Evolutionary conservation across 1,139 yeast genomes (phyloP), one percentile per base, ranked within the genome.

Genomic region (Diutina sp.): DNA sequence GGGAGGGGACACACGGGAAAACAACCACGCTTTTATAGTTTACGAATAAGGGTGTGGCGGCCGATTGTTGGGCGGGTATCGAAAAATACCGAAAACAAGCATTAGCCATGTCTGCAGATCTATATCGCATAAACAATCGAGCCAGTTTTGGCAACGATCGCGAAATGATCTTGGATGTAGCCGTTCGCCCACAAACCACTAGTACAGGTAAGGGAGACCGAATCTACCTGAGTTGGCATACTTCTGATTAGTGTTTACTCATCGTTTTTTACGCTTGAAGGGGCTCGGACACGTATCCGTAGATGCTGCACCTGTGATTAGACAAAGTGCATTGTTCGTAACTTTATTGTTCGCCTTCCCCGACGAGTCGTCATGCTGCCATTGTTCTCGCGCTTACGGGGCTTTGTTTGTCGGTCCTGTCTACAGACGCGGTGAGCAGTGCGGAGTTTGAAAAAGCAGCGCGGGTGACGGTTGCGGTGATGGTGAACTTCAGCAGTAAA

Each of bases 401-500:
- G 41, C 41, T 35, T 35, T 35, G 41, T 35, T 35, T 35, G 41
- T 35, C 41, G n/a, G 41, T 35, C 41, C 41, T 35, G 41, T n/a
- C 11, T 11, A 35, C n/a, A 9, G 41, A 35, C n/a, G 14, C 16
- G 41, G 14, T 5, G 41, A 12, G 6, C 6, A 35, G 41, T 35
- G 41, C 41, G 41, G 41, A 35, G 41, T 35, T 35, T 35, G 41
- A 9, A 35, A 11, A 35, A 11, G 14, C 41, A 8, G n/a, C 14
- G 41, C 41, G 14, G 38, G 38, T 12, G 41, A 35, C 25, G 50
- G 32, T 25, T 46, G 28, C 28, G 55, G 45, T 32, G 51, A 75
- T 75, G 79, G 78, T 72, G 3, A 62, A 67, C 55, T 64, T 76
- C 51, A 78, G 77, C 6, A 69, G 65, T 58, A 84, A 78, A 61